Percentiles rank a stretch among this genome's conserved stretches.
phyloP scores from a whole-genome alignment of 345 rosid genomes.

The Carallia brachiata region DNA sequence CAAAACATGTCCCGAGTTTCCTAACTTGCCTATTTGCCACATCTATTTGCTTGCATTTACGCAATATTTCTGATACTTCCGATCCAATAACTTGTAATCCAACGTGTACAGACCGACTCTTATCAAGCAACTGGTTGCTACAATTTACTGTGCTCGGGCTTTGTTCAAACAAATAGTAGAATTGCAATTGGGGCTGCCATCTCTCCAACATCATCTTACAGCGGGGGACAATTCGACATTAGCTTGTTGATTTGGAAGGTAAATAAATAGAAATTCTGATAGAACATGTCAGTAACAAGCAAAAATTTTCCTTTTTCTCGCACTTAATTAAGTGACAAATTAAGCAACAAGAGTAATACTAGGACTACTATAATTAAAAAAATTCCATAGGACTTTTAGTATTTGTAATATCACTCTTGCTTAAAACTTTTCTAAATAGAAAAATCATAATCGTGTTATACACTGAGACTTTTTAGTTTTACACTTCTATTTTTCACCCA shows the following conservation, averaged over 20 bases:
- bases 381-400: too few species aligned
- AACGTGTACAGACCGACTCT: constrained; percentile 69
- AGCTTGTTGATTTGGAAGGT: constrained; percentile 98
- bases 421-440: too few species aligned
- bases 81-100: neutral
- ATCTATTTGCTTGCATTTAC: too few species aligned
- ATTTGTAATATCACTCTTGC: too few species aligned
- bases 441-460: neutral
- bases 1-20: too few species aligned
- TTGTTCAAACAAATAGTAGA: constrained; percentile 78
- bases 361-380: too few species aligned
- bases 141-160: constrained; percentile 91
- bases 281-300: too few species aligned
- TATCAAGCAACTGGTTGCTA: constrained; percentile 97
- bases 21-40: too few species aligned
- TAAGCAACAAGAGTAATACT: too few species aligned
- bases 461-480: neutral
- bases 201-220: constrained; percentile 84
- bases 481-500: neutral
- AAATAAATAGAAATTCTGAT: constrained; percentile 18
- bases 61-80: too few species aligned
- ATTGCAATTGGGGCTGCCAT: constrained; percentile 97
- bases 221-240: constrained; percentile 90
- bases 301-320: too few species aligned
- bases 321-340: too few species aligned